Percentiles rank a stretch among this genome's conserved stretches.
Evolutionary conservation across 495 filamentous ascomycete species (phyloP).

Genomic region (Neurospora cerealis): DNA sequence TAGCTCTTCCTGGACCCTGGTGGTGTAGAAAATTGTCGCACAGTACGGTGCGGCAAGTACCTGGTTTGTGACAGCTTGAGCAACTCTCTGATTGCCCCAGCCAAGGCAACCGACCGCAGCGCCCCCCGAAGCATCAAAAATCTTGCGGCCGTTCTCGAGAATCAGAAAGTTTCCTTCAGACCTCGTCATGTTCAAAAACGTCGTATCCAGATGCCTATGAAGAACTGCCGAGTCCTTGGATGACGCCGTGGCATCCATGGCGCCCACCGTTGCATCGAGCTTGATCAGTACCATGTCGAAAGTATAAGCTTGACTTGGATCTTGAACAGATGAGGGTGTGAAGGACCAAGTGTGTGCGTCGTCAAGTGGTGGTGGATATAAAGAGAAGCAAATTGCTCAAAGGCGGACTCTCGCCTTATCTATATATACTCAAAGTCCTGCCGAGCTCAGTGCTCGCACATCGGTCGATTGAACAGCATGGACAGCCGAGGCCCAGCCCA

Average conservation of each 20-base stretch:
- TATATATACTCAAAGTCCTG: not conserved
- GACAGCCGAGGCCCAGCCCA: slow-evolving; percentile 3
- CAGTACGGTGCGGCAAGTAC: slow-evolving; percentile 33
- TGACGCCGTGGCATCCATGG: not conserved
- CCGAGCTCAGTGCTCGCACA: not conserved
- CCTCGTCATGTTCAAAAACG: slow-evolving; percentile 15
- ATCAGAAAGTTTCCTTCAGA: slow-evolving; percentile 29
- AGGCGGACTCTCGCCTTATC: not conserved
- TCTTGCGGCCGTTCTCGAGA: slow-evolving; percentile 49
- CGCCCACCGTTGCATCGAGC: slow-evolving; percentile 1
- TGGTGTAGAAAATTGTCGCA: slow-evolving; percentile 34
- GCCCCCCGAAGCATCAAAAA: slow-evolving; percentile 53
- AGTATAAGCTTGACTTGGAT: not conserved
- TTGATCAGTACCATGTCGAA: slow-evolving; percentile 16
- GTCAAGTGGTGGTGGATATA: not conserved
- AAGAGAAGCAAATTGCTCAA: not conserved
- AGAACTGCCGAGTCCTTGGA: slow-evolving; percentile 23
- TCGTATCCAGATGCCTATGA: slow-evolving; percentile 20
- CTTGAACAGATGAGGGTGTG: not conserved
- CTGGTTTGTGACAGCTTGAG: slow-evolving; percentile 33
- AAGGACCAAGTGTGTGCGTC: not conserved
- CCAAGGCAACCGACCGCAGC: slow-evolving; percentile 45
- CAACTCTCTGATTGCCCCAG: slow-evolving; percentile 35
- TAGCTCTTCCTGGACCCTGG: slow-evolving; percentile 28
- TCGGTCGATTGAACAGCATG: slow-evolving; percentile 1